A percentile compares a stretch with the other conserved stretches of the same genome.
Evolutionary conservation across 495 filamentous ascomycete genomes (phyloP).

Genomic region (Tuber indicum): DNA sequence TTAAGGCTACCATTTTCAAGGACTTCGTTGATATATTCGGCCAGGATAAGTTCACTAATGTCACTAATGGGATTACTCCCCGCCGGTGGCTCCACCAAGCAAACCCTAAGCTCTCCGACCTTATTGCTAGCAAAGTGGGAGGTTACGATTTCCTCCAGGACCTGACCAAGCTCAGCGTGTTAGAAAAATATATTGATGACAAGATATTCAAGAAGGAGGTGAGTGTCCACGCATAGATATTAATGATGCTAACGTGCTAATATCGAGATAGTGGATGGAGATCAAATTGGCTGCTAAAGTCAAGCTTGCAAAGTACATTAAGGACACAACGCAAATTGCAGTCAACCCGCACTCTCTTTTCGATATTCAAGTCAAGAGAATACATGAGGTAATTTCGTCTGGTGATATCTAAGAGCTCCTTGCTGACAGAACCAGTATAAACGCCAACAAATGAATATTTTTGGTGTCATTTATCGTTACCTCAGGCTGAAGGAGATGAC

Average conservation of each 20-base stretch:
- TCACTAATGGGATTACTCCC: conserved; percentile 96
- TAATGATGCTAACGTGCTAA: conserved; percentile 41
- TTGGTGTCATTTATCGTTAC: conserved; percentile 94
- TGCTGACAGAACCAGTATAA: conserved; percentile 57
- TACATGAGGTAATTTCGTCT: conserved; percentile 59
- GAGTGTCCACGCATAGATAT: conserved; percentile 71
- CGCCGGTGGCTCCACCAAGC: conserved; percentile 95
- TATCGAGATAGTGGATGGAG: conserved; percentile 38
- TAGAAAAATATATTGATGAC: conserved; percentile 75
- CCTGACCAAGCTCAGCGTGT: conserved; percentile 71
- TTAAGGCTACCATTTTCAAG: conserved; percentile 98
- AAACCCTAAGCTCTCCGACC: conserved; percentile 82
- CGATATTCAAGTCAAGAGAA: conserved; percentile 96
- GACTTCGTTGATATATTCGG: conserved; percentile 94
- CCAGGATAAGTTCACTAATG: conserved; percentile 94
- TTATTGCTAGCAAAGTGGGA: conserved; percentile 84
- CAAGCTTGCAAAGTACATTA: conserved; percentile 82
- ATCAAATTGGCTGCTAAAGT: conserved; percentile 57
- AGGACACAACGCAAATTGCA: conserved; percentile 64
- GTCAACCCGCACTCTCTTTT: conserved; percentile 87
- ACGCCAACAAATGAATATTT: conserved; percentile 97
- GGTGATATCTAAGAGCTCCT: background rate
- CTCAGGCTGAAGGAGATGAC: conserved; percentile 78
- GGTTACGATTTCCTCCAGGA: conserved; percentile 80
- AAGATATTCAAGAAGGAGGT: conserved; percentile 81